phyloP scores from a whole-genome alignment of 805 yeast genomes.

The Sugiyamaella chiloensis region DNA sequence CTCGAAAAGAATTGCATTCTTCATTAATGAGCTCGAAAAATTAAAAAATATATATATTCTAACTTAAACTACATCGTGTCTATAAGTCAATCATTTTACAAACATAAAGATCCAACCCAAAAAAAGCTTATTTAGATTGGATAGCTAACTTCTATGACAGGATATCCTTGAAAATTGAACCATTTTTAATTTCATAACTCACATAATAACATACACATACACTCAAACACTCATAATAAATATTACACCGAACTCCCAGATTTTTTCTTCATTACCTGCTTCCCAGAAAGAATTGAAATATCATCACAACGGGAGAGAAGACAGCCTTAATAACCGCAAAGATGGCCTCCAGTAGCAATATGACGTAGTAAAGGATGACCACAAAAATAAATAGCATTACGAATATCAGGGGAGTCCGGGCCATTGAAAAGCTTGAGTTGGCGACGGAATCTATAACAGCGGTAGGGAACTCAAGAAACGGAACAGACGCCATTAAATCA shows the following conservation, averaged over 20 bases:
- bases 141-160: too few relatives aligned
- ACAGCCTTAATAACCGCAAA: constrained; percentile 2
- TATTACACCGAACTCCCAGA: too few relatives aligned
- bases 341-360: background rate
- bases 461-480: background rate
- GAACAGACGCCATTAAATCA: background rate
- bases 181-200: background rate
- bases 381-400: background rate
- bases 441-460: background rate
- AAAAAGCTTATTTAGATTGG: too few relatives aligned
- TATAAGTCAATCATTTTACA: too few relatives aligned
- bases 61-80: too few relatives aligned
- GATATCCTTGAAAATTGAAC: too few relatives aligned
- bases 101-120: too few relatives aligned
- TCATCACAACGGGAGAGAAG: background rate
- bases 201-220: too few relatives aligned
- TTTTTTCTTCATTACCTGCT: background rate
- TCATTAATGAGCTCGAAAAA: too few relatives aligned
- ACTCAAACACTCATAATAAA: background rate
- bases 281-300: background rate
- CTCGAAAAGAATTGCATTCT: too few relatives aligned
- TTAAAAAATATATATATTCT: too few relatives aligned
- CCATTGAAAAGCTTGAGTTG: background rate
- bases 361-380: background rate
- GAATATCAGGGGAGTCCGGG: background rate